Conservation (phyloP, 371 early-diverging fungal species). For the Sporodiniella umbellata region DNA sequence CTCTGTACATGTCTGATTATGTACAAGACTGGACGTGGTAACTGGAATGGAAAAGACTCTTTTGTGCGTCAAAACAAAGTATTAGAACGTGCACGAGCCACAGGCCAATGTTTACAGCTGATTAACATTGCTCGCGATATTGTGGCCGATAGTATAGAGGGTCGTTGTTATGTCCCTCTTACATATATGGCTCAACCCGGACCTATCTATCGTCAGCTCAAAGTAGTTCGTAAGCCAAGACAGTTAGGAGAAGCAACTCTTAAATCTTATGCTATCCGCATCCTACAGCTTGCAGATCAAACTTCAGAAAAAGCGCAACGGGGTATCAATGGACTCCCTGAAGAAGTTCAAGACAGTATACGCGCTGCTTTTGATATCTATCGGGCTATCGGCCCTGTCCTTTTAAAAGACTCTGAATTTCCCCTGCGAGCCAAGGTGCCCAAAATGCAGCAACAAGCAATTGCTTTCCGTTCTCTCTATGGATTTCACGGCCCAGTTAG, state of each 20-base stretch:
- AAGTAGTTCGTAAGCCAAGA: slow-evolving; percentile 18
- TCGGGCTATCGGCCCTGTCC: slow-evolving; percentile 37
- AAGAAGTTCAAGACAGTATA: slow-evolving; percentile 35
- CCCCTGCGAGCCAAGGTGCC: slow-evolving; percentile 42
- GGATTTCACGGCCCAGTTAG: slow-evolving; percentile 29
- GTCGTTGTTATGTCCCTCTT: slow-evolving; percentile 49
- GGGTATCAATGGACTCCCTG: slow-evolving; percentile 44
- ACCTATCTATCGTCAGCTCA: slow-evolving; percentile 22
- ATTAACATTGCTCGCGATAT: slow-evolving; percentile 59
- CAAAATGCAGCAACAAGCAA: slow-evolving; percentile 31
- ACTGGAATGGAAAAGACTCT: slow-evolving; percentile 21
- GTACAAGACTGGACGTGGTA: slow-evolving; percentile 40
- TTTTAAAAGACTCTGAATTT: slow-evolving; percentile 27
- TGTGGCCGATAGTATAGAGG: slow-evolving; percentile 43
- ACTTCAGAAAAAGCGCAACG: slow-evolving; percentile 26
- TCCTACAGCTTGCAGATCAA: slow-evolving; percentile 25
- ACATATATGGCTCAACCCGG: slow-evolving; percentile 27
- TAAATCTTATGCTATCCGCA: slow-evolving; percentile 23
- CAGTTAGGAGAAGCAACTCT: slow-evolving; percentile 19
- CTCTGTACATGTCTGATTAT: slow-evolving; percentile 40
- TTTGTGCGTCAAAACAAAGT: slow-evolving; percentile 24
- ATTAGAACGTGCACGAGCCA: slow-evolving; percentile 40
- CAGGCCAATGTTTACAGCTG: slow-evolving; percentile 58
- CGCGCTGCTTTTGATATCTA: slow-evolving; percentile 49
- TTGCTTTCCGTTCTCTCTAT: slow-evolving; percentile 39